These are phyloP conservation scores for Phaffia tasmanica DNA, from an alignment of 768 basidiomycete species.

Conservation along the genomic window DNA sequence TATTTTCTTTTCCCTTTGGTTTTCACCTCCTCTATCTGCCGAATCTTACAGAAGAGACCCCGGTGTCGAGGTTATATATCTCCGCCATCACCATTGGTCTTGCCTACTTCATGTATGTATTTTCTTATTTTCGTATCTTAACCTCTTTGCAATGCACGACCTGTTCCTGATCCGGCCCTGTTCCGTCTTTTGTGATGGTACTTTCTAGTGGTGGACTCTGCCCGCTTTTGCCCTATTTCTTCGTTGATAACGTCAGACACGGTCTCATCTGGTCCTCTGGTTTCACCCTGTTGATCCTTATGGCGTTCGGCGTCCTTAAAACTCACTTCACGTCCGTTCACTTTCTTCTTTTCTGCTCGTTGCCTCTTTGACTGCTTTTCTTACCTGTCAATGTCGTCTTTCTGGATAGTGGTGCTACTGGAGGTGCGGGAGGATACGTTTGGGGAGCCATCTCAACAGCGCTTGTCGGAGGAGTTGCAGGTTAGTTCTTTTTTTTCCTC, in stretches of 20 bases:
- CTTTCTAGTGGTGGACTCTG: conserved; percentile 81
- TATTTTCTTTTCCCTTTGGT: not conserved
- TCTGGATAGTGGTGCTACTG: conserved; percentile 43
- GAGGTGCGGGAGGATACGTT: conserved; percentile 57
- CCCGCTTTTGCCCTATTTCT: conserved; percentile 73
- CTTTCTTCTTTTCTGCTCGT: not conserved
- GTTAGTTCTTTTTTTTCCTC: not conserved
- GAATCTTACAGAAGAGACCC: conserved; percentile 62
- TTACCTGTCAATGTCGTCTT: conserved; percentile 9
- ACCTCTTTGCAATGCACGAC: not conserved
- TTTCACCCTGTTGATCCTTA: conserved; percentile 20
- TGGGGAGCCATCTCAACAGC: conserved; percentile 82
- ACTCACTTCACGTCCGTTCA: conserved; percentile 54
- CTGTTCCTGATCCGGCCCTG: not conserved
- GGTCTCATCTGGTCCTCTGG: conserved; percentile 40
- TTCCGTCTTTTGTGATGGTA: not conserved
- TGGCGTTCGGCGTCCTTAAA: conserved; percentile 51
- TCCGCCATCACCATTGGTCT: conserved; percentile 92
- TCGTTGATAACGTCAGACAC: conserved; percentile 55
- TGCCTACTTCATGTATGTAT: conserved; percentile 40
- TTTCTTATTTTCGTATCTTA: too few relatives aligned
- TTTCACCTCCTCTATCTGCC: not conserved
- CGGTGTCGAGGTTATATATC: conserved; percentile 66
- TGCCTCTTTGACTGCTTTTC: not conserved
- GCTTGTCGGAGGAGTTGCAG: conserved; percentile 74